A percentile compares a stretch with the other conserved stretches of the same genome.
Conservation (phyloP, 768 basidiomycete genomes). For the Hemileccinum impolitum region DNA sequence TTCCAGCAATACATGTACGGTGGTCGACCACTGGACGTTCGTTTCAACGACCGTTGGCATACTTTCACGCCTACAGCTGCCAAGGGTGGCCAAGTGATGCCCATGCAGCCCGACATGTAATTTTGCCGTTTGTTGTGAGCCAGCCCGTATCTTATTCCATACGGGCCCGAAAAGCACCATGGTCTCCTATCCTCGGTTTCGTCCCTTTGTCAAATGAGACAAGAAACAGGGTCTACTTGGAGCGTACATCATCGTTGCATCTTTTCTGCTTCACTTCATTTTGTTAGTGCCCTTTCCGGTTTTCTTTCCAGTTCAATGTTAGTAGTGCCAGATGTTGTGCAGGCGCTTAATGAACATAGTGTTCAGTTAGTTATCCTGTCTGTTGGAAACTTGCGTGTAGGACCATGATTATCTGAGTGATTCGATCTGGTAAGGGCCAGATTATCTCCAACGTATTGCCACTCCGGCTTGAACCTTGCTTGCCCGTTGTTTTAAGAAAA, state of each 20-base stretch:
- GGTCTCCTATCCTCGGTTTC: neutral
- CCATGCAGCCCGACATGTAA: slow-evolving; percentile 58
- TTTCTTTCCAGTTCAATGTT: neutral
- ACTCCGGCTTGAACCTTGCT: too few relatives aligned
- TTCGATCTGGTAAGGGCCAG: too few relatives aligned
- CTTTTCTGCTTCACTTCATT: neutral
- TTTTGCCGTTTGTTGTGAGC: neutral
- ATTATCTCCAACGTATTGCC: too few relatives aligned
- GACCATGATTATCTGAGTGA: too few relatives aligned
- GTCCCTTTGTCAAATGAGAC: neutral
- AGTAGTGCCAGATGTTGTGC: neutral
- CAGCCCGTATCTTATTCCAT: neutral
- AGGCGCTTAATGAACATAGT: neutral
- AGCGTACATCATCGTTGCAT: neutral
- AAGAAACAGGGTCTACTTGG: neutral
- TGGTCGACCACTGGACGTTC: slow-evolving; percentile 84
- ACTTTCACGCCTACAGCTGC: slow-evolving; percentile 87
- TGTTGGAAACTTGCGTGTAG: too few relatives aligned
- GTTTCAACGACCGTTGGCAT: slow-evolving; percentile 96
- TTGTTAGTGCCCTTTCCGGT: neutral
- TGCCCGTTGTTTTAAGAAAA: too few relatives aligned
- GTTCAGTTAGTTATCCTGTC: too few relatives aligned
- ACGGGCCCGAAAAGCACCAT: neutral
- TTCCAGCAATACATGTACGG: slow-evolving; percentile 97
- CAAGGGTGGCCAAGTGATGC: slow-evolving; percentile 74